Base-by-base conservation (phyloP, 2,329 filamentous ascomycete species). In the Fusarium bulbicola region DNA sequence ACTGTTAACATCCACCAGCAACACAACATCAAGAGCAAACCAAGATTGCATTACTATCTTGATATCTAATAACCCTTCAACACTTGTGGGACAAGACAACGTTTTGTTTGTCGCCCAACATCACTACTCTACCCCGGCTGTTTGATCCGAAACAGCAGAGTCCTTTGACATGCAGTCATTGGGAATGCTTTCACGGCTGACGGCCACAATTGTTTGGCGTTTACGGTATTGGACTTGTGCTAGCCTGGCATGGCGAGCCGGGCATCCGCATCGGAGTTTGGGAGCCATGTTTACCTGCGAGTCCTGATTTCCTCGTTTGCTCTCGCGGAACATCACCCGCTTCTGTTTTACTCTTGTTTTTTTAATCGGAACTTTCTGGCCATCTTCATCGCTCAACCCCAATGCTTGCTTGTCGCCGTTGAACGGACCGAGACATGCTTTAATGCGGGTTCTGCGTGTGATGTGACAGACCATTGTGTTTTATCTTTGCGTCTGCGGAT, bases 221-320 rank as follows among this genome's bases (percentile, higher is more conserved):
- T 77, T 59, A 68, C 70, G 75, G 74, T 63, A 71, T 63, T 69
- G 59, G 47, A 67, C 66, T 69, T 69, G 74, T 62, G 66, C 64
- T 72, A 66, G 68, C 72, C 64, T 72, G 70, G 67, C 63, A 77
- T 65, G 65, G 75, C 72, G 49, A 45, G 63, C 67, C 66, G 73
- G 74, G 64, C 67, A 73, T 74, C 59, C 66, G 60, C 70, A 75
- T 67, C 36, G 75, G 75, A 76, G 75, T 77, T 77, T 63, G 57
- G 75, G 68, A 69, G 74, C 63, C 59, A 49, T 70, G 36, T 58
- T 64, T 59, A 60, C n/a, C 21, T 66, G 72, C 68, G 28, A 50
- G 39, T 65, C 32, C 18, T 60, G 34, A 45, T 67, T 66, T 61
- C 47, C 16, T 43, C 56, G 47, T 67, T 53, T 61, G 40, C 63